Conservation (phyloP, 2,329 filamentous ascomycete genomes). For the Phoma sp. region DNA sequence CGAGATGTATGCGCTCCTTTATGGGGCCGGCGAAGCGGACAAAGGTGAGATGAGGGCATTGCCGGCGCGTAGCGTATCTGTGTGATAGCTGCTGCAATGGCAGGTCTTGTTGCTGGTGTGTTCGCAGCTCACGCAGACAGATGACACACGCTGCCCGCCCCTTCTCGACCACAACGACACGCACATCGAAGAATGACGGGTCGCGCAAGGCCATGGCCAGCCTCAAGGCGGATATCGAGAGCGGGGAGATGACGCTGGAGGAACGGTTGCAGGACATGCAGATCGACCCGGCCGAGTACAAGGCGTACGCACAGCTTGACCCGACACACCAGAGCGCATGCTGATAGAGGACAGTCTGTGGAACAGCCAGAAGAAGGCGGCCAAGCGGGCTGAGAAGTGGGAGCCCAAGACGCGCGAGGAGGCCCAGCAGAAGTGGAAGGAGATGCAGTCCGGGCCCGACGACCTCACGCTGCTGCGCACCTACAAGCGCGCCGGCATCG, state of each 20-base stretch:
- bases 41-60: slow-evolving; percentile 41
- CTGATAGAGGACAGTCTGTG: slow-evolving; percentile 33
- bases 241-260: slow-evolving; percentile 33
- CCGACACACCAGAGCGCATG: neutral
- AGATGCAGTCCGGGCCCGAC: slow-evolving; percentile 41
- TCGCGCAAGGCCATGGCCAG: slow-evolving; percentile 20
- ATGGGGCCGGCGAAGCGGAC: slow-evolving; percentile 53
- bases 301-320: slow-evolving; percentile 26
- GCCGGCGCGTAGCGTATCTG: too few relatives aligned
- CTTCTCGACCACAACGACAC: slow-evolving; percentile 34
- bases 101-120: neutral
- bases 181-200: slow-evolving; percentile 30
- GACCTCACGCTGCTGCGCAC: slow-evolving; percentile 38
- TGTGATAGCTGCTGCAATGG: neutral
- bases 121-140: slow-evolving; percentile 32
- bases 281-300: slow-evolving; percentile 39
- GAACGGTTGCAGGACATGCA: slow-evolving; percentile 37
- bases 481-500: slow-evolving; percentile 43
- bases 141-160: slow-evolving; percentile 34
- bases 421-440: slow-evolving; percentile 38
- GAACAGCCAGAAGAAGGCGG: slow-evolving; percentile 33
- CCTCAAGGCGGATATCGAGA: slow-evolving; percentile 30
- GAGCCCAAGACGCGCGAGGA: slow-evolving; percentile 43
- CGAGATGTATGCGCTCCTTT: slow-evolving; percentile 54
- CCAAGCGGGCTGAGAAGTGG: slow-evolving; percentile 26